Evolutionary conservation across 768 basidiomycete species (phyloP).

Genomic region (Tulasnella sp.): DNA sequence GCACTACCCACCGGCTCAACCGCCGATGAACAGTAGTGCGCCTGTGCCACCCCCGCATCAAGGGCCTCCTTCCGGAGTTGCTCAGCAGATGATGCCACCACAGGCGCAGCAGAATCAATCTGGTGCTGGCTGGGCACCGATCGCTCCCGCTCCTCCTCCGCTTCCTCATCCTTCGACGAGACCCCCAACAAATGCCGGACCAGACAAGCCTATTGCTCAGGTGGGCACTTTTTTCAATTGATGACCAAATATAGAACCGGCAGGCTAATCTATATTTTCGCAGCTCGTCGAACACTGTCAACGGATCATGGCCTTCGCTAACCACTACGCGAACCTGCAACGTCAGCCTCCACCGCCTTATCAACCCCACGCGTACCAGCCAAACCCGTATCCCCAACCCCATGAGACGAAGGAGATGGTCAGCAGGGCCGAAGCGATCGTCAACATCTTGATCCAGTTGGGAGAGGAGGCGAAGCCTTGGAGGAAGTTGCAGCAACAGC

Average conservation of each 20-base stretch:
- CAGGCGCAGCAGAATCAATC: not conserved
- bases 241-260: not conserved
- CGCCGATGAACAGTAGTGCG: not conserved
- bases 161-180: not conserved
- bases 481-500: not conserved
- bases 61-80: not conserved
- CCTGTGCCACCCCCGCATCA: not conserved
- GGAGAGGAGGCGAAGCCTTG: constrained; percentile 5
- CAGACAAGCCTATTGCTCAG: constrained; percentile 18
- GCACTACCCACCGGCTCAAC: not conserved
- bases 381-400: not conserved
- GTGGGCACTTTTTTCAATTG: not conserved
- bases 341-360: not conserved
- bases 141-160: not conserved
- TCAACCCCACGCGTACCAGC: not conserved
- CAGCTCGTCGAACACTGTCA: constrained; percentile 17
- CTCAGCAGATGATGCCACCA: not conserved
- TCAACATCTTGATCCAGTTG: constrained; percentile 2
- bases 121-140: not conserved
- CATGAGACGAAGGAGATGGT: constrained; percentile 16
- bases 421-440: constrained; percentile 4
- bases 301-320: constrained; percentile 14
- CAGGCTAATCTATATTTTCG: not conserved
- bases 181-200: not conserved
- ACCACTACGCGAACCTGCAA: constrained; percentile 6